Conservation (phyloP, 768 basidiomycete species). For the Russula dissimulans region DNA sequence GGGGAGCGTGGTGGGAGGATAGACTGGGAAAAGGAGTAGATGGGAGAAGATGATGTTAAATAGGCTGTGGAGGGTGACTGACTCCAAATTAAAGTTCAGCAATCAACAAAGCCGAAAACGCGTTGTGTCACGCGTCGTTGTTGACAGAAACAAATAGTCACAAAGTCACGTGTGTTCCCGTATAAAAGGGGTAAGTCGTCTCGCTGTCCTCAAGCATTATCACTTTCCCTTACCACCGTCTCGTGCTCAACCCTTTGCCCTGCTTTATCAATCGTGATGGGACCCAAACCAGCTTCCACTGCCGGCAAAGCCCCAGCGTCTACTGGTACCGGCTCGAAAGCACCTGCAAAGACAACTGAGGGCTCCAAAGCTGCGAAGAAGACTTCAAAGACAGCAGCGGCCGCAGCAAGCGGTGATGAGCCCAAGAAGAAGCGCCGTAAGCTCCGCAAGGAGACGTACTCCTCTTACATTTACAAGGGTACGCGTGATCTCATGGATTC, state of each 20-base stretch:
- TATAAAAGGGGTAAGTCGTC: slow-evolving; percentile 13
- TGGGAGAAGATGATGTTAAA: slow-evolving; percentile 22
- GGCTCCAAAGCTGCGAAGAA: slow-evolving; percentile 50
- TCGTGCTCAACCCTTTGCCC: slow-evolving; percentile 2
- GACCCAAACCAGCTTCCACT: slow-evolving; percentile 72
- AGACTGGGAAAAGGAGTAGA: neutral
- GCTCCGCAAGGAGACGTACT: slow-evolving; percentile 84
- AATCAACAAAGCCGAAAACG: slow-evolving; percentile 30
- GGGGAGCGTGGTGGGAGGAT: neutral
- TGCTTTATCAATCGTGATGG: slow-evolving; percentile 34
- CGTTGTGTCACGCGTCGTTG: slow-evolving; percentile 22
- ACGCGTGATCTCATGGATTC: slow-evolving; percentile 16
- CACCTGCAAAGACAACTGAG: slow-evolving; percentile 43
- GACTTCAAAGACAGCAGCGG: slow-evolving; percentile 40
- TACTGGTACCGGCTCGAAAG: slow-evolving; percentile 51
- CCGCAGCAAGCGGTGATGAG: slow-evolving; percentile 48
- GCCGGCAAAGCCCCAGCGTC: slow-evolving; percentile 76
- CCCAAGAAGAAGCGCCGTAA: slow-evolving; percentile 88
- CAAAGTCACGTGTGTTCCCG: slow-evolving; percentile 14
- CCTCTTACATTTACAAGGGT: slow-evolving; percentile 95
- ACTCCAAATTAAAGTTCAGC: slow-evolving; percentile 27
- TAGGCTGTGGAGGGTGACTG: too few species aligned
- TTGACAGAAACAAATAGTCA: slow-evolving; percentile 21
- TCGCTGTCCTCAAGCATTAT: slow-evolving; percentile 8
- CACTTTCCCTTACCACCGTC: slow-evolving; percentile 6